Base-by-base conservation (phyloP, 2,329 filamentous ascomycete genomes). In the Metarhizium robertsii region DNA sequence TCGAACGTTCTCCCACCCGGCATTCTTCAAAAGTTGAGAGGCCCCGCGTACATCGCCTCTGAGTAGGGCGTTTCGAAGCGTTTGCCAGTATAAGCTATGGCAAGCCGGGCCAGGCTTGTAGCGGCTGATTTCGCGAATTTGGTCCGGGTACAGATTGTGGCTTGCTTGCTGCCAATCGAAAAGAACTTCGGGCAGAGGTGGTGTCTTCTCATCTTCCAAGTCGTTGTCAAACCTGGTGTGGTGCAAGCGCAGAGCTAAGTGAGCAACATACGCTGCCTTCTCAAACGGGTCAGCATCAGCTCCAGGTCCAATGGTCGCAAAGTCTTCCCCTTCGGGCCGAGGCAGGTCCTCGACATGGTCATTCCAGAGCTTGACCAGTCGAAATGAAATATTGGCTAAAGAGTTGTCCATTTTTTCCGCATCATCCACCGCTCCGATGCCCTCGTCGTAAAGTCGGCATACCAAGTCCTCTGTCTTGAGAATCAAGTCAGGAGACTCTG, bases 81-180 rank as follows among this genome's bases (percentile, higher is more conserved):
- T 84, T 65, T 92, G 88, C 92, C 92, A 97, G 71, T 90, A 97
- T 40, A 87, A 76, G 30, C 79, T 75, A 64, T 94, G 88, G 47
- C 84, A 83, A 2, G 90, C 87, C 25, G 91, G 89, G 57, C 88
- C 88, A 1, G 88, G 88, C 49, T 78, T 78, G 61, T 84, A 73
- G 32, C 78, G 76, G 59, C 81, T 74, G 29, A 96, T 79, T 4
- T 84, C 76, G 42, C 83, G 75, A 29, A 88, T 74, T 63, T 92
- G 87, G 53, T 83, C 78, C 2, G 79, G 78, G 62, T 88, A 88
- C 30, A 86, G 79, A 59, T 88, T 84, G 66, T 96, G 90, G 64
- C 89, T 81, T 16, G 78, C 77, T 54, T 88, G 80, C 60, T 95
- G 77, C 92, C 92, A 97, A 63, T 88, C 81, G 59, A 96, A 84